A percentile compares a stretch with the other conserved stretches of the same genome.
Conservation (phyloP, 306 rosid genomes). For the Quercus berberidifolia region DNA sequence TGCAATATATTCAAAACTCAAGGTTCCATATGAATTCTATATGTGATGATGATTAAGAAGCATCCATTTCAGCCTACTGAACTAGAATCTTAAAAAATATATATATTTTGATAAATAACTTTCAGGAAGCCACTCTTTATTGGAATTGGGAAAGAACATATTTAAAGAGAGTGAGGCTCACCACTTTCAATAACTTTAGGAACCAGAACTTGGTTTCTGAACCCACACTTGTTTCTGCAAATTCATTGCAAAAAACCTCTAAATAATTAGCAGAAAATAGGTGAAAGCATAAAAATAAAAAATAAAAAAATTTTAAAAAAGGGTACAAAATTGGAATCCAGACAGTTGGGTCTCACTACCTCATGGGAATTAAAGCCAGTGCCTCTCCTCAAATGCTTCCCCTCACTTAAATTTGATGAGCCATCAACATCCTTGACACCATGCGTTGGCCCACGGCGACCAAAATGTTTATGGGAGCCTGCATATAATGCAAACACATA, state of each 20-base stretch:
- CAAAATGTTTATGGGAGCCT: conserved; percentile 59
- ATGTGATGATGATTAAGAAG: neutral
- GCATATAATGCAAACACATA: conserved; percentile 6
- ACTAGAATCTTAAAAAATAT: neutral
- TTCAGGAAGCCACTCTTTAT: too few relatives aligned
- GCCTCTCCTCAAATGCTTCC: conserved; percentile 54
- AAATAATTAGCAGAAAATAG: conserved; percentile 13
- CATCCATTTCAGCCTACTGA: neutral
- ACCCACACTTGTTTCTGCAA: conserved; percentile 86
- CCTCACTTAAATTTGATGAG: conserved; percentile 47
- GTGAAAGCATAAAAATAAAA: neutral
- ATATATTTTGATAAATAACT: neutral
- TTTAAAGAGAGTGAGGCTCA: conserved; percentile 34
- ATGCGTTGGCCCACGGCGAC: conserved; percentile 53
- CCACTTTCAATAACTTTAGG: conserved; percentile 44
- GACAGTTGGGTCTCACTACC: conserved; percentile 37
- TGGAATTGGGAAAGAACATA: neutral
- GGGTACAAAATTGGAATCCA: neutral
- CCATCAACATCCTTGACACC: conserved; percentile 55
- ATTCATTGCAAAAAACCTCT: conserved; percentile 15
- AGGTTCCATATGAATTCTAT: neutral
- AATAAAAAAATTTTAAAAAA: neutral
- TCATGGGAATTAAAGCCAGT: conserved; percentile 59
- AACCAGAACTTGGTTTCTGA: conserved; percentile 76
- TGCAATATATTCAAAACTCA: neutral